phyloP scores from a whole-genome alignment of 106 monocot species.

The Dendrobium officinale region DNA sequence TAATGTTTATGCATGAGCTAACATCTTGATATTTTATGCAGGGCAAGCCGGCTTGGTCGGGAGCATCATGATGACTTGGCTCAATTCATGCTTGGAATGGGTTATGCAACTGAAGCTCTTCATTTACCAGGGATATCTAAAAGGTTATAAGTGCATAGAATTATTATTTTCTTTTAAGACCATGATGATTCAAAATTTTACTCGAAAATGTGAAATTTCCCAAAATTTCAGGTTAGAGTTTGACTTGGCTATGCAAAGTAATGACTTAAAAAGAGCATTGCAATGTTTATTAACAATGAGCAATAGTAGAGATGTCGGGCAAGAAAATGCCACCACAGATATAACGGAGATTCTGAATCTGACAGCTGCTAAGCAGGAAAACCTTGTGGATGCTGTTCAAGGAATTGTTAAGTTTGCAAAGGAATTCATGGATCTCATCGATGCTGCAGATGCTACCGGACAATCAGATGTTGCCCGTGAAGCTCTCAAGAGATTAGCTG shows the following conservation, averaged over 20 bases:
- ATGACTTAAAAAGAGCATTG: slow-evolving; percentile 91
- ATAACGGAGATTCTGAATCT: slow-evolving; percentile 82
- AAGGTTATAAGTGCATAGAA: slow-evolving; percentile 31
- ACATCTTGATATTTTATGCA: slow-evolving; percentile 25
- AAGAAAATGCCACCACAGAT: slow-evolving; percentile 57
- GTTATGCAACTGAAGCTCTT: slow-evolving; percentile 99
- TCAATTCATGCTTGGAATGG: slow-evolving; percentile 99
- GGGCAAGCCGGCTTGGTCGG: slow-evolving; percentile 90
- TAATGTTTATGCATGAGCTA: neutral
- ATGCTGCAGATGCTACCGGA: slow-evolving; percentile 98
- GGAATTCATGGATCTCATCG: slow-evolving; percentile 92
- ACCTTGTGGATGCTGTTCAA: slow-evolving; percentile 89
- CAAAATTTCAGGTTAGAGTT: slow-evolving; percentile 72
- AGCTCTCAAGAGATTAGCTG: slow-evolving; percentile 87
- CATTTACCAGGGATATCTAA: slow-evolving; percentile 99
- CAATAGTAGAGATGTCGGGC: slow-evolving; percentile 86
- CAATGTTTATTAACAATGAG: slow-evolving; percentile 97
- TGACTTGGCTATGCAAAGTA: slow-evolving; percentile 98
- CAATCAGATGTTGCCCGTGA: slow-evolving; percentile 93
- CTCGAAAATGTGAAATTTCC: neutral
- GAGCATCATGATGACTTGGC: slow-evolving; percentile 99
- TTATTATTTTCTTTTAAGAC: neutral
- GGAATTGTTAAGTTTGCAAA: slow-evolving; percentile 93
- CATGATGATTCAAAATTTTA: neutral
- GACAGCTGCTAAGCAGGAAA: slow-evolving; percentile 82